A percentile compares a stretch with the other conserved stretches of the same genome.
These are phyloP conservation scores for Ustilago esculenta DNA, from an alignment of 1,284 basidiomycete genomes.

Conservation along the genomic window DNA sequence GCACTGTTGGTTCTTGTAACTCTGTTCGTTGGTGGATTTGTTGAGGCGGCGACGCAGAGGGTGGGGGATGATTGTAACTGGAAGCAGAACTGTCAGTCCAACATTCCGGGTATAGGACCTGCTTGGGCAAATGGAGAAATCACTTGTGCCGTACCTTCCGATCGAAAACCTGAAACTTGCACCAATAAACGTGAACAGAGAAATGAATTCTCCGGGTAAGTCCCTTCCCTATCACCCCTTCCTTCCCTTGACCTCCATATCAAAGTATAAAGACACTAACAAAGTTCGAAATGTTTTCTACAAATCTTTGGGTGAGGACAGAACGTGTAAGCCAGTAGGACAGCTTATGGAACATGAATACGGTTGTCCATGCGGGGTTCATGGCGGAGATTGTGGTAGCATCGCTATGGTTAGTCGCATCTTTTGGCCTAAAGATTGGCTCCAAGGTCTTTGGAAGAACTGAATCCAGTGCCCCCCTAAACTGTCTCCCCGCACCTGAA, in stretches of 20 bases:
- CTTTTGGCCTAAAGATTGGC: slow-evolving; percentile 31
- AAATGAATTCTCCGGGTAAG: slow-evolving; percentile 28
- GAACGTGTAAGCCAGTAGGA: slow-evolving; percentile 30
- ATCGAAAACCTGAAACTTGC: slow-evolving; percentile 18
- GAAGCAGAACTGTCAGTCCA: slow-evolving; percentile 17
- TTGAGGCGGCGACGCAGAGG: slow-evolving; percentile 6
- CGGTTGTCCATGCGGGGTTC: slow-evolving; percentile 41
- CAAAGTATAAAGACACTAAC: too few relatives aligned
- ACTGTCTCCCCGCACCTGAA: too few relatives aligned
- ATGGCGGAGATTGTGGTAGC: slow-evolving; percentile 9
- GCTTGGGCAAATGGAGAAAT: slow-evolving; percentile 12
- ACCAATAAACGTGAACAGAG: not conserved
- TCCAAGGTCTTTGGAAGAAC: slow-evolving; percentile 13
- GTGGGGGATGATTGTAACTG: slow-evolving; percentile 29
- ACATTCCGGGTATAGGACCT: slow-evolving; percentile 10
- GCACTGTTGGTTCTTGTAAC: not conserved
- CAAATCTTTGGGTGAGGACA: too few relatives aligned
- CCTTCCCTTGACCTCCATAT: not conserved
- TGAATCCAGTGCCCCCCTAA: too few relatives aligned
- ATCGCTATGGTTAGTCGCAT: slow-evolving; percentile 9
- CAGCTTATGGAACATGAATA: slow-evolving; percentile 19
- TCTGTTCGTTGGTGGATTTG: not conserved
- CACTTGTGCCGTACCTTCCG: slow-evolving; percentile 26
- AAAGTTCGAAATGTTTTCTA: too few relatives aligned
- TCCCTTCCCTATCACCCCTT: not conserved